Conservation (phyloP, 2,329 filamentous ascomycete species). For the Amesomyces nigricolor region DNA sequence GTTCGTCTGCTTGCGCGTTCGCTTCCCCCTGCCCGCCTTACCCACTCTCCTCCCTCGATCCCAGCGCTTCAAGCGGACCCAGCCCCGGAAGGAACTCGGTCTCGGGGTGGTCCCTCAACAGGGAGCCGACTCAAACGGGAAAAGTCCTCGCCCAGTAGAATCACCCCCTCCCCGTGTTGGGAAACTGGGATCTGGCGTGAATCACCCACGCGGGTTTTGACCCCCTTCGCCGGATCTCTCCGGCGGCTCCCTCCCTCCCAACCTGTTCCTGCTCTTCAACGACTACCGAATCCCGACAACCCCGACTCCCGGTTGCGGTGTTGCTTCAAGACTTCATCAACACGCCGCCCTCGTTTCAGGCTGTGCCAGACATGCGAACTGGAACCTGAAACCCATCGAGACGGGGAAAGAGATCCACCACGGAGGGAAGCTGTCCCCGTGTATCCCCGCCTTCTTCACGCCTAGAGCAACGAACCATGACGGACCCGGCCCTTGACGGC, state of each 20-base stretch:
- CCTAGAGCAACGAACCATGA: slow-evolving; percentile 14
- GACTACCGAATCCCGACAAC: background rate
- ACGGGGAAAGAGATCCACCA: slow-evolving; percentile 4
- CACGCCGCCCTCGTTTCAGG: background rate
- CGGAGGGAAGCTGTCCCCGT: slow-evolving; percentile 3
- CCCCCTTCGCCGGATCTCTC: slow-evolving; percentile 6
- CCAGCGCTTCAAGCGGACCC: slow-evolving; percentile 14
- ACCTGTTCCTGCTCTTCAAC: background rate
- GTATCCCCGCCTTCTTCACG: background rate
- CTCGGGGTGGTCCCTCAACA: background rate
- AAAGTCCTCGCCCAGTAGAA: slow-evolving; percentile 12
- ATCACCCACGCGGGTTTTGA: slow-evolving; percentile 6
- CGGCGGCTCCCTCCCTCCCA: background rate
- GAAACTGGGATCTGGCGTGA: slow-evolving; percentile 3
- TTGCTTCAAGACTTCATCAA: background rate
- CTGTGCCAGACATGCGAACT: slow-evolving; percentile 5
- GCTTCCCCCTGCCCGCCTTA: background rate
- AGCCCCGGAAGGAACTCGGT: slow-evolving; percentile 4
- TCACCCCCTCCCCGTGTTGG: slow-evolving; percentile 12
- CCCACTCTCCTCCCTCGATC: slow-evolving; percentile 7
- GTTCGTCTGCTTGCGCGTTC: background rate
- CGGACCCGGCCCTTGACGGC: slow-evolving; percentile 12
- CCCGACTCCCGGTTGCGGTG: background rate
- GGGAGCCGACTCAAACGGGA: slow-evolving; percentile 13
- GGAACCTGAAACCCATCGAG: background rate